phyloP scores from a whole-genome alignment of 148 eudicot species.

The Chenopodium album region DNA sequence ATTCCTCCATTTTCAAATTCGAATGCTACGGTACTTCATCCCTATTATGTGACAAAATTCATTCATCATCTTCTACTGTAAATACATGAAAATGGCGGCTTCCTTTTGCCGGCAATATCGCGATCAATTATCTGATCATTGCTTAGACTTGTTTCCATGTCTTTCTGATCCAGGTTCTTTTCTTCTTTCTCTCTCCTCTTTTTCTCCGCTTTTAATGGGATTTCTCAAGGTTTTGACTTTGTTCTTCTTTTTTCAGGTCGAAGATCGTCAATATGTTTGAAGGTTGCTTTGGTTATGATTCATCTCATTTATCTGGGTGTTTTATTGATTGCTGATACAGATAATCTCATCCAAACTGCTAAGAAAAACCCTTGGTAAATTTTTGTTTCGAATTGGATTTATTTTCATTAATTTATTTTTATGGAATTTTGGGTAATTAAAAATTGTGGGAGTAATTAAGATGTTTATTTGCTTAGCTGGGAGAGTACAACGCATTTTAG shows the following conservation, averaged over 20 bases:
- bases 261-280: slow-evolving; percentile 65
- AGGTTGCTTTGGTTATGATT: slow-evolving; percentile 55
- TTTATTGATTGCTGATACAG: slow-evolving; percentile 47
- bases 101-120: slow-evolving; percentile 21
- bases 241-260: slow-evolving; percentile 38
- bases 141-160: slow-evolving; percentile 54
- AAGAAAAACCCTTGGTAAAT: slow-evolving; percentile 61
- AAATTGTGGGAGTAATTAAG: neutral
- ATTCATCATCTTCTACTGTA: neutral
- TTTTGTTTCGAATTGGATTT: neutral
- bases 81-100: slow-evolving; percentile 22
- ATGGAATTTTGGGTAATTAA: neutral
- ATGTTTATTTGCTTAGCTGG: neutral
- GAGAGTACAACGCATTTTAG: too few relatives aligned
- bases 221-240: neutral
- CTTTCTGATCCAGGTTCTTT: slow-evolving; percentile 79
- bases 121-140: slow-evolving; percentile 40
- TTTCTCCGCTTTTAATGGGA: neutral
- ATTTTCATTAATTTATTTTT: neutral
- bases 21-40: neutral
- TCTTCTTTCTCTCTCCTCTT: neutral
- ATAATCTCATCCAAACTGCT: slow-evolving; percentile 48
- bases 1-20: neutral
- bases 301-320: slow-evolving; percentile 57
- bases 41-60: neutral